A percentile compares a stretch with the other conserved stretches of the same genome.
Evolutionary conservation across 2,329 filamentous ascomycete genomes (phyloP).

Genomic region (Apiospora aurea): DNA sequence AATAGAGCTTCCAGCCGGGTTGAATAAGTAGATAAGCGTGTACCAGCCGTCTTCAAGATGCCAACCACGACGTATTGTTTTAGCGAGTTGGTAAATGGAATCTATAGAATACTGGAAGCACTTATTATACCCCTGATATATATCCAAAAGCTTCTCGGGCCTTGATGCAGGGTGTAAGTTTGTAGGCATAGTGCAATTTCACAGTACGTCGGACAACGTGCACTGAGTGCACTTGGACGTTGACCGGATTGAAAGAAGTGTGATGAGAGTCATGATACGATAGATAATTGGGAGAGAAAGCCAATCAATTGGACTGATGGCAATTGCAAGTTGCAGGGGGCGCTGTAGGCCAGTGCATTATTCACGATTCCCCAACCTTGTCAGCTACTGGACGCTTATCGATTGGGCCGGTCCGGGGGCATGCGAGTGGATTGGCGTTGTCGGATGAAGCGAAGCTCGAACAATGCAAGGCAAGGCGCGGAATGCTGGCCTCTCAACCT

Average conservation of each 20-base stretch:
- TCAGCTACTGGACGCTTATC: conserved; percentile 8
- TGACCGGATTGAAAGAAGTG: background rate
- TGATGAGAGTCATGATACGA: background rate
- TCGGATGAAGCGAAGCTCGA: conserved; percentile 20
- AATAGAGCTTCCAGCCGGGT: background rate
- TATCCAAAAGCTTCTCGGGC: too few relatives aligned
- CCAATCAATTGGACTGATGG: background rate
- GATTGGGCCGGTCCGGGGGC: conserved; percentile 12
- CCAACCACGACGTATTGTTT: background rate
- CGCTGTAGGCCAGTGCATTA: background rate
- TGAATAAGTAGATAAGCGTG: background rate
- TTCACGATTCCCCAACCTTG: background rate
- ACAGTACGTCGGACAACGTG: background rate
- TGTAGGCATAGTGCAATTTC: background rate
- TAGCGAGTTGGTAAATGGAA: background rate
- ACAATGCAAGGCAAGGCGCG: conserved; percentile 17
- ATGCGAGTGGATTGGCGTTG: conserved; percentile 14
- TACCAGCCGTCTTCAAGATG: background rate
- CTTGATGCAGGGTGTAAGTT: too few relatives aligned
- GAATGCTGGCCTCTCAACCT: conserved; percentile 10
- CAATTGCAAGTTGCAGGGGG: background rate
- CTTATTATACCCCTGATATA: background rate
- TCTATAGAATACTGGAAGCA: background rate
- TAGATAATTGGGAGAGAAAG: too few relatives aligned
- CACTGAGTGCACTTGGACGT: background rate